Conservation (phyloP, 2,329 filamentous ascomycete genomes). For the Pseudocercospora vitis region DNA sequence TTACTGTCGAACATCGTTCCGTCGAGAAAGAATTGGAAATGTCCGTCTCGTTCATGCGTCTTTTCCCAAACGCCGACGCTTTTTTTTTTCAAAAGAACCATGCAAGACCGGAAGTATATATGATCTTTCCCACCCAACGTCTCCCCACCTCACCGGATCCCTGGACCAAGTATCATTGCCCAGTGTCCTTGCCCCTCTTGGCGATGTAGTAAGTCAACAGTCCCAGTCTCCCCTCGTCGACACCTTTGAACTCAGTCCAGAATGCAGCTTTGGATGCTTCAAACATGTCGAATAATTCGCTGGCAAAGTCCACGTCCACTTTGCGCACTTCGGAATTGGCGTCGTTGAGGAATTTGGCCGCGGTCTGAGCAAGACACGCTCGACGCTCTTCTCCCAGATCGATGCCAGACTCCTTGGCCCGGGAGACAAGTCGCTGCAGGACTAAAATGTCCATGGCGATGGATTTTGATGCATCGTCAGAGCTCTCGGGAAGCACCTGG, state of each 20-base stretch:
- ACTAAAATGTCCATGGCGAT: constrained; percentile 59
- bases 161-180: constrained; percentile 5
- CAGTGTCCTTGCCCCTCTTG: constrained; percentile 50
- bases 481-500: constrained; percentile 38
- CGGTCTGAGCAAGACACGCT: constrained; percentile 28
- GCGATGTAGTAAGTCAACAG: constrained; percentile 80
- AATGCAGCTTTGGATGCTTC: constrained; percentile 50
- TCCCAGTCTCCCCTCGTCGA: constrained; percentile 72
- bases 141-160: background rate
- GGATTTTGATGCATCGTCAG: constrained; percentile 46
- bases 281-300: constrained; percentile 60
- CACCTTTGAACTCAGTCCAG: constrained; percentile 62
- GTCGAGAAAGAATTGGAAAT: background rate
- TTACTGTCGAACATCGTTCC: background rate
- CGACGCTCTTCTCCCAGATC: constrained; percentile 27
- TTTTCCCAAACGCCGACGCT: constrained; percentile 6
- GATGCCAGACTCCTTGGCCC: constrained; percentile 19
- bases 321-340: constrained; percentile 48
- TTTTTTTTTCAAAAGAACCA: background rate
- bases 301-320: constrained; percentile 77
- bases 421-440: constrained; percentile 60
- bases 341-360: constrained; percentile 31
- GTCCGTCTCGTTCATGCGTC: background rate
- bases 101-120: constrained; percentile 8
- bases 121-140: background rate